Base-by-base conservation (phyloP, 768 basidiomycete genomes). In the Amanita fuliginea region DNA sequence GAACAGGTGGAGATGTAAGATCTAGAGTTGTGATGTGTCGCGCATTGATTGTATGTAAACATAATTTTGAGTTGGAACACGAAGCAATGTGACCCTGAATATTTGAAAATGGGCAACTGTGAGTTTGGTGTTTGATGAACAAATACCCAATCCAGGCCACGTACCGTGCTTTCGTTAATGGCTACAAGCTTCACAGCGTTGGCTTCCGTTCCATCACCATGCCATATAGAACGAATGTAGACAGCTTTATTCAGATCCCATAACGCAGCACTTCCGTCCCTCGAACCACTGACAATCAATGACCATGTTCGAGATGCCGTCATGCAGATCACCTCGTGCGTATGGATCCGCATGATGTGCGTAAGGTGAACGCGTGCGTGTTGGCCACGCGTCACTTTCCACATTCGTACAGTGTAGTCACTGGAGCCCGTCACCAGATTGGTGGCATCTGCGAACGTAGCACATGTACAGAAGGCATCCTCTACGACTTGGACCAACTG, bases 241-340 rank as follows among this genome's bases (percentile, higher is more conserved):
- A 79, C 67, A 6, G 86, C 85, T 22, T 80, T 70, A 59, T 96
- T 95, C 46, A 92, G 72, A 62, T 95, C 93, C 93, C 93, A 96
- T 3, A 95, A 51, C 3, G 83, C 84, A 0, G 86, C 89, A 53
- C 82, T 88, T 1, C 92, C 89, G 57, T 95, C 92, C 58, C 77
- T 75, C 13, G 87, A 86, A 8, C 90, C 90, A 55, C 87, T 93
- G 39, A 93, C 76, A 19, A 80, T 76, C 19, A 91, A 57, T 1
- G 87, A 88, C 93, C 93, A 95, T 1, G 82, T 66, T 37, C 84
- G 70, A 11, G 86, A 93, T 1, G 87, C 81, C 6, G 81, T 68
- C 13, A 95, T 71, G 55, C 77, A 83, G 1, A 71, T 62, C 19
- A 95, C 76, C 42, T 76, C 71, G 41, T 78, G 78, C 3, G 76